Evolutionary conservation across 257 asterid genomes (phyloP).

Genomic region (Linaria vulgaris): DNA sequence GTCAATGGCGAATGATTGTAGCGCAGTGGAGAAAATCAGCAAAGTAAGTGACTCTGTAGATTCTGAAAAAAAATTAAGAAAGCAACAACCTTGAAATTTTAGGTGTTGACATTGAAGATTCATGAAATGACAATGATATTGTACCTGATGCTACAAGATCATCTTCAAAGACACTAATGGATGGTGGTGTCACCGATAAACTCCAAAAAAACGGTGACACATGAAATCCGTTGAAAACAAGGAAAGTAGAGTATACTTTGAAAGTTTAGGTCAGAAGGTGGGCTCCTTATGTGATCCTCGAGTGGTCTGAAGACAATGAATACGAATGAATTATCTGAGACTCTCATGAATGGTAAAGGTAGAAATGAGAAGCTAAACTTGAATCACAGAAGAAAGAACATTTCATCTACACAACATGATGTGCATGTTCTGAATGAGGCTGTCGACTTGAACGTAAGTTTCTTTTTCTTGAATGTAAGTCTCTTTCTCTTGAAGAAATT

Average conservation of each 20-base stretch:
- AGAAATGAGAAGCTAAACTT: conserved; percentile 22
- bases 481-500: conserved; percentile 7
- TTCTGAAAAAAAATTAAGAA: too few relatives aligned
- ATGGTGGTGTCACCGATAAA: background rate
- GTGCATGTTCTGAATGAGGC: too few relatives aligned
- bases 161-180: background rate
- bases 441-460: conserved; percentile 30
- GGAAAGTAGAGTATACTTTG: background rate
- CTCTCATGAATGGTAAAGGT: conserved; percentile 20
- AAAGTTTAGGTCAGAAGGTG: background rate
- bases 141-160: too few relatives aligned
- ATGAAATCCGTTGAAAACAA: background rate
- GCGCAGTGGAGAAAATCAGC: background rate
- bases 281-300: conserved; percentile 16
- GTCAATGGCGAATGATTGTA: background rate
- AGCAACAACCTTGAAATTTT: too few relatives aligned
- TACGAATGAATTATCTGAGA: background rate
- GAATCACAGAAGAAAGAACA: conserved; percentile 9
- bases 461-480: too few relatives aligned
- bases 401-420: too few relatives aligned
- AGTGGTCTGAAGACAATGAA: conserved; percentile 20
- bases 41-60: conserved; percentile 4
- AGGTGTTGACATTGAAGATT: too few relatives aligned
- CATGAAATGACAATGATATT: too few relatives aligned
- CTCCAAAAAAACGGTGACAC: conserved; percentile 2